Base-by-base conservation (phyloP, 2,329 filamentous ascomycete genomes). In the Xylaria arbuscula region DNA sequence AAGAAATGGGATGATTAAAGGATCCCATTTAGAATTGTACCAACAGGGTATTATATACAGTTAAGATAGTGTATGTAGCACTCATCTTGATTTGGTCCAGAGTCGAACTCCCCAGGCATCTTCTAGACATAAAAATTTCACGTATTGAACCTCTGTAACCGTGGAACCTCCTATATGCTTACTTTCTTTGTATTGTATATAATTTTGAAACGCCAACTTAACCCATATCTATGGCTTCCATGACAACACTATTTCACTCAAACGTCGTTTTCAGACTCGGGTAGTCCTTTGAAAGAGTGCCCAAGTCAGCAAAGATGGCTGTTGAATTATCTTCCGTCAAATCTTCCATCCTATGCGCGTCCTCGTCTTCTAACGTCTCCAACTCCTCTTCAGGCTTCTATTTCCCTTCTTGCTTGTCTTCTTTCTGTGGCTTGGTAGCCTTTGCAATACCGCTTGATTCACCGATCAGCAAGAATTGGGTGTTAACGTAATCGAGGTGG, bases 401-500 rank as follows among this genome's bases (percentile, higher is more conserved):
- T 74, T 90, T 89, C 17, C 83, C 83, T 6, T 87, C 82, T 74
- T 90, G 81, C 74, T 90, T 81, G 71, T 90, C 89, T 24, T 84
- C 82, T 3, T 84, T 83, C 32, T 86, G 82, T 9, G 82, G 81
- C 73, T 89, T 84, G 0, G 88, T 81, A 0, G 88, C 89, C 68
- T 87, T 87, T 3, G 84, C 81, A 7, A 88, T 75, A 2, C 87
- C 86, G 0, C 87, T 82, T 0, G 86, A 86, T 74, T 93, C 89
- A 7, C 94, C 93, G 53, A 97, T 90, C 65, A 97, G 84, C 10
- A 97, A 81, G 62, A 97, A 86, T 76, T 97, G 93, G 0, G 91
- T 87, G 72, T 93, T 92, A 40, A 85, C 85, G 76, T 92, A 93
- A 73, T 95, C 86, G 2, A 97, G 83, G 72, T 94, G 89, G 66